Evolutionary conservation across 1,139 yeast genomes (phyloP).

Genomic region (Suhomyces maxii): DNA sequence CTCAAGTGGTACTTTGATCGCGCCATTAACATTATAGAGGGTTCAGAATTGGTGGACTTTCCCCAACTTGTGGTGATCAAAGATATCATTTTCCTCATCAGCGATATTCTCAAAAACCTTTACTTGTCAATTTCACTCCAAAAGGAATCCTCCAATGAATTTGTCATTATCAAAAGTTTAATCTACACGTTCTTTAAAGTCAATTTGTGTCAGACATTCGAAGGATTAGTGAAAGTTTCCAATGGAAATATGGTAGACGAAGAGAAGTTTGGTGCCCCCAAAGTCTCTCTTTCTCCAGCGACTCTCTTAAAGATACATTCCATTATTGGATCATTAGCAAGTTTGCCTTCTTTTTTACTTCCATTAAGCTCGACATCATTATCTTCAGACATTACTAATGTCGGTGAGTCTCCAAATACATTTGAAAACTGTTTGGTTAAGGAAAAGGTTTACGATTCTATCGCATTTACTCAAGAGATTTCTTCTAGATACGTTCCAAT

Average conservation of each 20-base stretch:
- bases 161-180: slow-evolving; percentile 20
- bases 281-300: slow-evolving; percentile 30
- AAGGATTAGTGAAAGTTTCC: slow-evolving; percentile 25
- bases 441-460: slow-evolving; percentile 14
- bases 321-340: slow-evolving; percentile 27
- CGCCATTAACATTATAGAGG: slow-evolving; percentile 18
- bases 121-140: slow-evolving; percentile 17
- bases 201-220: slow-evolving; percentile 26
- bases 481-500: slow-evolving; percentile 26
- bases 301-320: slow-evolving; percentile 27
- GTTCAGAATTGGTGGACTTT: slow-evolving; percentile 17
- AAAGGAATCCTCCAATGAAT: slow-evolving; percentile 17
- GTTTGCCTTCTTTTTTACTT: slow-evolving; percentile 22
- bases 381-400: slow-evolving; percentile 31
- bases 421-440: slow-evolving; percentile 20
- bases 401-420: slow-evolving; percentile 23
- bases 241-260: slow-evolving; percentile 15
- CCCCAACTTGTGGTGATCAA: slow-evolving; percentile 25
- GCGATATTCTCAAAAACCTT: slow-evolving; percentile 25
- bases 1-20: slow-evolving; percentile 23
- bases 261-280: slow-evolving; percentile 15
- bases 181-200: slow-evolving; percentile 23
- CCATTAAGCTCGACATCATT: slow-evolving; percentile 20
- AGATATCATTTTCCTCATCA: slow-evolving; percentile 28
- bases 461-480: slow-evolving; percentile 17